These are phyloP conservation scores for Torulaspora globosa DNA, from an alignment of 1,139 yeast genomes.

Conservation along the genomic window DNA sequence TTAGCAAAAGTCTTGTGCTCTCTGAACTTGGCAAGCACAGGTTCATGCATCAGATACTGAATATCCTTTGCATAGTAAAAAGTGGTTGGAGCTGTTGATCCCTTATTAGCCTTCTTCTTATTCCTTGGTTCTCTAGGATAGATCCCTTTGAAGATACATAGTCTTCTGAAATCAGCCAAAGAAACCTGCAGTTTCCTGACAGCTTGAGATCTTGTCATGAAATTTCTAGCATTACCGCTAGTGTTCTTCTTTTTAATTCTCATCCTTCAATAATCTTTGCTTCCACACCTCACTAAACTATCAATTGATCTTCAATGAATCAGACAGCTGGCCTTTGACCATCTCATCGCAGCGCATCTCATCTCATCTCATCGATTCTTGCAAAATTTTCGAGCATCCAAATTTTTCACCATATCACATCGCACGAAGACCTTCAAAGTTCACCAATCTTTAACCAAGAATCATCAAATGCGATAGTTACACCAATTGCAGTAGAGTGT, in stretches of 20 bases:
- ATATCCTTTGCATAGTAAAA: slow-evolving; percentile 93
- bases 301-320: background rate
- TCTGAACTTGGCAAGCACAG: slow-evolving; percentile 84
- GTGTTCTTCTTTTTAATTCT: slow-evolving; percentile 75
- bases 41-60: slow-evolving; percentile 92
- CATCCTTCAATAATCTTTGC: slow-evolving; percentile 17
- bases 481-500: background rate
- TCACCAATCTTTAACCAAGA: background rate
- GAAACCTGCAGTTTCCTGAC: slow-evolving; percentile 88
- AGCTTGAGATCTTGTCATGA: slow-evolving; percentile 93
- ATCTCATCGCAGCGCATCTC: slow-evolving; percentile 24
- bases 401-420: slow-evolving; percentile 3
- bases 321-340: slow-evolving; percentile 4
- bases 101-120: slow-evolving; percentile 95
- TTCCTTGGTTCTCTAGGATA: slow-evolving; percentile 96
- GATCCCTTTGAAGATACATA: slow-evolving; percentile 95
- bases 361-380: slow-evolving; percentile 21
- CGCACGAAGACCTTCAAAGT: background rate
- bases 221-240: slow-evolving; percentile 87
- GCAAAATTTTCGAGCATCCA: slow-evolving; percentile 13
- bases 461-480: background rate
- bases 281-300: background rate
- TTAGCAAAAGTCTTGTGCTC: slow-evolving; percentile 93
- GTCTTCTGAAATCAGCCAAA: slow-evolving; percentile 94
- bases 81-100: slow-evolving; percentile 92